These are phyloP conservation scores for Globisporangium parvum DNA, from an alignment of 352 stramenopile species.

Conservation along the genomic window DNA sequence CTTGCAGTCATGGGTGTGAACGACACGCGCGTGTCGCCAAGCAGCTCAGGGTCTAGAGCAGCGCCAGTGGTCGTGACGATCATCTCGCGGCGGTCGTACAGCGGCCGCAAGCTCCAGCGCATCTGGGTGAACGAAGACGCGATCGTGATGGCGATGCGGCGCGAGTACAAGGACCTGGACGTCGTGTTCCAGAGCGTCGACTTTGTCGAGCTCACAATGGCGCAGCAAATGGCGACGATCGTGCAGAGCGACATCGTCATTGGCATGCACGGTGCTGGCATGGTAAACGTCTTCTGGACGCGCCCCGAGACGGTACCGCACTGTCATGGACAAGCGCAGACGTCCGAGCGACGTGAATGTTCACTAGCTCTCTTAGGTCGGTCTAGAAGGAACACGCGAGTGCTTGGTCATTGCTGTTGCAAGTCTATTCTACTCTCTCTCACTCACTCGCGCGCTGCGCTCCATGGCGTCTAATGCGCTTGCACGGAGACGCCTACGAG, in stretches of 20 bases:
- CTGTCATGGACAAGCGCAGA: no score
- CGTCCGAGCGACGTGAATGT: no score
- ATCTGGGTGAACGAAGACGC: slow-evolving; percentile 67
- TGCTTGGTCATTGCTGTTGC: no score
- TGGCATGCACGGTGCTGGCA: slow-evolving; percentile 74
- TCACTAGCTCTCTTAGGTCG: no score
- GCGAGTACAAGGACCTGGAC: slow-evolving; percentile 23
- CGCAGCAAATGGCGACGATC: slow-evolving; percentile 58
- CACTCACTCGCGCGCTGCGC: no score
- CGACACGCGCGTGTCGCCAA: not conserved
- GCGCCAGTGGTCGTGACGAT: slow-evolving; percentile 32
- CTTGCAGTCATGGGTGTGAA: slow-evolving; percentile 9
- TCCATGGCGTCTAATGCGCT: not conserved
- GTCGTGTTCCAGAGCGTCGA: slow-evolving; percentile 56
- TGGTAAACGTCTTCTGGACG: slow-evolving; percentile 72
- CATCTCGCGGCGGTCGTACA: slow-evolving; percentile 47
- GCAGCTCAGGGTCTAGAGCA: not conserved
- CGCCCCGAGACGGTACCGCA: slow-evolving; percentile 26
- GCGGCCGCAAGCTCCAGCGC: slow-evolving; percentile 41
- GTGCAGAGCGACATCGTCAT: slow-evolving; percentile 72
- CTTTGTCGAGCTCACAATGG: slow-evolving; percentile 48
- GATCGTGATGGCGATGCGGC: slow-evolving; percentile 37
- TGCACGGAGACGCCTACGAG: not conserved
- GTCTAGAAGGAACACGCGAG: no score
- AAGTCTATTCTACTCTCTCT: no score